Base-by-base conservation (phyloP, 441 rosid genomes). In the Populus hybrid region DNA sequence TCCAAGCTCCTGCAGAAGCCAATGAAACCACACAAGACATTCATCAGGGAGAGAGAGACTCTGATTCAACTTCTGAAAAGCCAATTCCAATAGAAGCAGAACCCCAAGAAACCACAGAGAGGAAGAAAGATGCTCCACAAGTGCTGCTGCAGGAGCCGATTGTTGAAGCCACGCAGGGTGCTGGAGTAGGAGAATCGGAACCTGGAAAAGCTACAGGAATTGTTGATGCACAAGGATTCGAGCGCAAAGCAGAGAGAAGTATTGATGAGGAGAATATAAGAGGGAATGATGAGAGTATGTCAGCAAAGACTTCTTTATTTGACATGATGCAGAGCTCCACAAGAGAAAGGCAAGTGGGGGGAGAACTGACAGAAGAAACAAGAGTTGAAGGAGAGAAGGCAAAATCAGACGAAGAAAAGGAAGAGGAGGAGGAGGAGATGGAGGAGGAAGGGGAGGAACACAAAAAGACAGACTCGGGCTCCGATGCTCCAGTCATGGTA, bases 401-500 rank as follows among this genome's bases (percentile, higher is more conserved):
- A 14, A 89, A 86, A 86, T 76, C 84, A 74, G 86, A 87, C 65
- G 90, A 83, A 76, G 91, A 85, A 68, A 70, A 20, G 75, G 74
- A 61, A 8, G 59, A 40, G 4, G 76, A 84, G 30, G 80, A 81
- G 3, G 86, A 78, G 35, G 35, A 34, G 74, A 26, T 26, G 7
- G 76, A 84, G 32, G 80, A 81, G 3, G 86, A 79, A 69, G 87
- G 67, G 78, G 89, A 89, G 23, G 92, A 93, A 76, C 86, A 77
- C n/a, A 82, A 81, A 63, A 86, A 82, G 86, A 81, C 75, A 67
- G 94, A 89, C 80, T 83, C 92, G 4, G 87, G 87, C 30, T 84
- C 89, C 4, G 97, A 89, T 78, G 89, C 91, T 69, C 86, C 84
- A 0, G 90, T 91, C 75, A 85, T 92, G 80, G 91, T 87, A 32